phyloP scores from a whole-genome alignment of 2,329 filamentous ascomycete species.

The Claviceps sp. region DNA sequence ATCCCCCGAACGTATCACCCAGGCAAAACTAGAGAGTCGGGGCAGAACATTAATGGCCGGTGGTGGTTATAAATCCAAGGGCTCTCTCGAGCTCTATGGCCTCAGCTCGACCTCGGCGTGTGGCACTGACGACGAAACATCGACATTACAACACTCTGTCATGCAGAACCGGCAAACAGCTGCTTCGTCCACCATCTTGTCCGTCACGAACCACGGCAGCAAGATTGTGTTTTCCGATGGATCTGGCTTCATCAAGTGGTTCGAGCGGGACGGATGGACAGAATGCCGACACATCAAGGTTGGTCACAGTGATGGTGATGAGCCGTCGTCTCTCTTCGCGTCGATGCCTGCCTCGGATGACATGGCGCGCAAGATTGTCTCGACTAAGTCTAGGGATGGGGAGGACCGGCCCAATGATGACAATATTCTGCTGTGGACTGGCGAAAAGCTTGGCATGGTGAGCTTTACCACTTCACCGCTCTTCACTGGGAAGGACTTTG shows the following conservation, averaged over 20 bases:
- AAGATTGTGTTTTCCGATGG: conserved; percentile 74
- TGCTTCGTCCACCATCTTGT: conserved; percentile 66
- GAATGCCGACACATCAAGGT: conserved; percentile 42
- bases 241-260: conserved; percentile 75
- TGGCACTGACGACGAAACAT: conserved; percentile 12
- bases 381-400: conserved; percentile 32
- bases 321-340: conserved; percentile 35
- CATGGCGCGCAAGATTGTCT: conserved; percentile 67
- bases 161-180: conserved; percentile 76
- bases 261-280: conserved; percentile 68
- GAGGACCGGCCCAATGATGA: conserved; percentile 36
- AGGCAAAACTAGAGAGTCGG: conserved; percentile 35
- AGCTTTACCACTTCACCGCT: conserved; percentile 42
- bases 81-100: conserved; percentile 77
- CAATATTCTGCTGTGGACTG: conserved; percentile 77
- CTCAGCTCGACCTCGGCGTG: conserved; percentile 25
- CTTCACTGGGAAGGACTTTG: conserved; percentile 38
- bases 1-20: conserved; percentile 37
- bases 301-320: conserved; percentile 36
- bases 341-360: conserved; percentile 45
- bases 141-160: conserved; percentile 28
- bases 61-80: conserved; percentile 85
- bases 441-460: conserved; percentile 66
- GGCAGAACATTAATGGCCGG: conserved; percentile 64
- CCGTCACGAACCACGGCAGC: conserved; percentile 68